These are phyloP conservation scores for Fusarium luffae DNA, from an alignment of 2,329 filamentous ascomycete genomes.

Conservation along the genomic window DNA sequence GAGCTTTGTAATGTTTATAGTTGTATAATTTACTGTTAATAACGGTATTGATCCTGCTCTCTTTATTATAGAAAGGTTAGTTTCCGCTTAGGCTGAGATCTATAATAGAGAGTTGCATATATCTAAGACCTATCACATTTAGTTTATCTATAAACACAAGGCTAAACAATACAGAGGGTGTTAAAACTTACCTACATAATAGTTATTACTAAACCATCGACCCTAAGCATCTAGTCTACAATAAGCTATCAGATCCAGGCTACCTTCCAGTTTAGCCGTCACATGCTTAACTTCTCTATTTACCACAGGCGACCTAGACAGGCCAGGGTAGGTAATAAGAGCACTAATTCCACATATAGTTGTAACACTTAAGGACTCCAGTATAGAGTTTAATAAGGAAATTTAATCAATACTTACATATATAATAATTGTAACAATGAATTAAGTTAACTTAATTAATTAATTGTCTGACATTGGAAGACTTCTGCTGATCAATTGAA, in stretches of 20 bases:
- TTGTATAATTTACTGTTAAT: constrained; percentile 1
- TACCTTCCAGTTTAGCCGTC: neutral
- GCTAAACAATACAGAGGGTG: neutral
- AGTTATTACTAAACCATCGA: neutral
- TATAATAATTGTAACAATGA: neutral
- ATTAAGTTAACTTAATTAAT: neutral
- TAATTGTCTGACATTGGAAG: neutral
- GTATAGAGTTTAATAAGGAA: neutral
- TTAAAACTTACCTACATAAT: constrained; percentile 1
- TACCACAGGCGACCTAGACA: neutral
- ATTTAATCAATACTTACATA: neutral
- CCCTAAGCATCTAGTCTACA: constrained; percentile 7
- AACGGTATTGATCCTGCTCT: neutral
- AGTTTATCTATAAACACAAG: neutral
- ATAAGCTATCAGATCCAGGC: constrained; percentile 7
- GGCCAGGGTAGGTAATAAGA: constrained; percentile 5
- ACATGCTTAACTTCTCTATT: neutral
- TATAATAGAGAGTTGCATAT: constrained; percentile 7
- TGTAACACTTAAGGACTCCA: neutral
- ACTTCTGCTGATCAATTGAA: neutral
- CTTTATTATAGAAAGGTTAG: neutral
- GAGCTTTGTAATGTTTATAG: constrained; percentile 1
- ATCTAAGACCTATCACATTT: neutral
- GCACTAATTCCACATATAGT: constrained; percentile 16
- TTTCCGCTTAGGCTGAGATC: constrained; percentile 2